Evolutionary conservation across 805 yeast species (phyloP).

Genomic region (Hanseniaspora taiwanica): DNA sequence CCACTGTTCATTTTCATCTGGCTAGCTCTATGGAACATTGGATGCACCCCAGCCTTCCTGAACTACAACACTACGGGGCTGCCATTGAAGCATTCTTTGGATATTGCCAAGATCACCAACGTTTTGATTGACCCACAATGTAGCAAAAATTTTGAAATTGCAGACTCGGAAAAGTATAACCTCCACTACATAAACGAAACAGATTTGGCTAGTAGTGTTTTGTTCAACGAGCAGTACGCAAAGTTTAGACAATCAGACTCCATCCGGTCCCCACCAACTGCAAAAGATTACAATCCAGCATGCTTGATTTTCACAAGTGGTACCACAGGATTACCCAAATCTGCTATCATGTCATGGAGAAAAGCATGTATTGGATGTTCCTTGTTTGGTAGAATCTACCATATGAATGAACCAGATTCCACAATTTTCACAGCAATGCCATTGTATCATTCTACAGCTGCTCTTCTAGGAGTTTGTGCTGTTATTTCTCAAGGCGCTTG

Average conservation of each 20-base stretch:
- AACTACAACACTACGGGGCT: conserved; percentile 66
- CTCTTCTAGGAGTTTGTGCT: conserved; percentile 72
- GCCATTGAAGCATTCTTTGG: conserved; percentile 70
- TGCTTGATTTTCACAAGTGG: conserved; percentile 83
- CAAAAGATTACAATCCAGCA: conserved; percentile 48
- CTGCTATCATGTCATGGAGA: conserved; percentile 88
- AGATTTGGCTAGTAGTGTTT: conserved; percentile 29
- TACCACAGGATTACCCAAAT: conserved; percentile 88
- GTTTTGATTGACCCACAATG: conserved; percentile 69
- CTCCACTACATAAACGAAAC: conserved; percentile 40
- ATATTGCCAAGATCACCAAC: conserved; percentile 47
- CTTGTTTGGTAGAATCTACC: conserved; percentile 57
- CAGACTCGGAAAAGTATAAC: conserved; percentile 13
- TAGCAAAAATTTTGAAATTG: conserved; percentile 31
- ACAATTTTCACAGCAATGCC: conserved; percentile 88
- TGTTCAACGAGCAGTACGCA: conserved; percentile 27
- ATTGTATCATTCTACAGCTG: conserved; percentile 86
- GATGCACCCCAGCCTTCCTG: conserved; percentile 78
- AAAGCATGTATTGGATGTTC: conserved; percentile 61
- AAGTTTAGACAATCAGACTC: conserved; percentile 41
- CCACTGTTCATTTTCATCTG: conserved; percentile 70
- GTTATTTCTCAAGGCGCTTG: conserved; percentile 56
- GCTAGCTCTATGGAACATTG: conserved; percentile 84
- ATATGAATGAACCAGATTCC: conserved; percentile 34
- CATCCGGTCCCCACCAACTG: conserved; percentile 40